phyloP scores from a whole-genome alignment of 2,329 filamentous ascomycete genomes.

The Periglandula ipomoeae region DNA sequence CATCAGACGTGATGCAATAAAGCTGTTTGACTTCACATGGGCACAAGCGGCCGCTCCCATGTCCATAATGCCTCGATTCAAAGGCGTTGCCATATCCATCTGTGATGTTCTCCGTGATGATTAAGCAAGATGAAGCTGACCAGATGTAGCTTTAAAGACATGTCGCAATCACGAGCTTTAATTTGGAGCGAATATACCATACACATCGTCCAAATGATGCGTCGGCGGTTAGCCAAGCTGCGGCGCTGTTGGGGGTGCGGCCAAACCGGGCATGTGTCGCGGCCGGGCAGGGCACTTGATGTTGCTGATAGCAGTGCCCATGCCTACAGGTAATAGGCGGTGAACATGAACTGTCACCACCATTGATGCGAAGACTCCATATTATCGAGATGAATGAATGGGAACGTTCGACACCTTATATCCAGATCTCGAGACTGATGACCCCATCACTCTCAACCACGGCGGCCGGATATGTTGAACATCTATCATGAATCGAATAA shows the following conservation, averaged over 20 bases:
- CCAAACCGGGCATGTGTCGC: too few species aligned
- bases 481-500: too few species aligned
- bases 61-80: background rate
- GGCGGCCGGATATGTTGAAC: too few species aligned
- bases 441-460: too few species aligned
- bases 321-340: background rate
- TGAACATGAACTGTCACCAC: background rate
- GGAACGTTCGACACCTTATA: background rate
- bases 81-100: background rate
- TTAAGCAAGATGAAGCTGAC: constrained; percentile 2
- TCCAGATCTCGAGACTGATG: too few species aligned
- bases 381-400: too few species aligned
- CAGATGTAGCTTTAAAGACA: background rate
- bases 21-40: background rate
- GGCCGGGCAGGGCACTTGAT: too few species aligned
- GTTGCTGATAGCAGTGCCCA: background rate
- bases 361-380: too few species aligned
- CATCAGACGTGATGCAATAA: background rate
- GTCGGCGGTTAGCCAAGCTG: background rate
- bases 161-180: background rate
- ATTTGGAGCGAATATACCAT: background rate
- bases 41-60: background rate
- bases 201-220: background rate
- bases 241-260: background rate
- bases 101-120: background rate